Evolutionary conservation across 1,139 yeast species (phyloP), one percentile per base, ranked within the genome.

Genomic region (Pichia kudriavzevii): DNA sequence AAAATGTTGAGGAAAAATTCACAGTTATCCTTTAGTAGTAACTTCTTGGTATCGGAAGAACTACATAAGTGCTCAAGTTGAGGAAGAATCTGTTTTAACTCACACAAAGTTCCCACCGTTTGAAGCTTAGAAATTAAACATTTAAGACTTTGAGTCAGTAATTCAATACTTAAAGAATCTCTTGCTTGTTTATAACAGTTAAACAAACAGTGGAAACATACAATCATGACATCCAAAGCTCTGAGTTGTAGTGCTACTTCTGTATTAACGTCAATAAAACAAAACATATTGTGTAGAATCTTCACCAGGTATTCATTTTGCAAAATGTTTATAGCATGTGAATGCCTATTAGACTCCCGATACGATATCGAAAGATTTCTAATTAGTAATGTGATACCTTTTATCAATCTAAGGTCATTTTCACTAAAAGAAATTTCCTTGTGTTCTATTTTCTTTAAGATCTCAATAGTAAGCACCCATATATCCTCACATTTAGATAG

Each of bases 51-150:
- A 15, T 34, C 34, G 12, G 13, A 4, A 9, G 26, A 22, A 29
- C 24, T 26, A 24, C 39, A 37, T 13, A 18, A 36, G 7, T 30
- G 32, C 12, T 31, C 31, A 9, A 36, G 30, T 13, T 35, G 41
- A 10, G 41, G 39, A 15, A 40, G 8, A 11, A 37, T 17, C 22
- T 40, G 43, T 22, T 19, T 31, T 4, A 40, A 23, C 14, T 40
- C 41, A 29, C 30, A 34, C 4, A 31, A 4, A 2, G 18, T 47
- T 40, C 53, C 53, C 35, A 7, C 14, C 2, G n/a, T 19, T 15
- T 10, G 34, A 41, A 30, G 26, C 28, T 13, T 18, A 13, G 21
- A 23, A 15, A 31, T 28, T 27, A 34, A 29, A 12, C 10, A 37
- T 43, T 13, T 32, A 12, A 37, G 34, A 11, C 22, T 11, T 11